phyloP scores from a whole-genome alignment of 23 red algal genomes.

The Gracilaria caudata region DNA sequence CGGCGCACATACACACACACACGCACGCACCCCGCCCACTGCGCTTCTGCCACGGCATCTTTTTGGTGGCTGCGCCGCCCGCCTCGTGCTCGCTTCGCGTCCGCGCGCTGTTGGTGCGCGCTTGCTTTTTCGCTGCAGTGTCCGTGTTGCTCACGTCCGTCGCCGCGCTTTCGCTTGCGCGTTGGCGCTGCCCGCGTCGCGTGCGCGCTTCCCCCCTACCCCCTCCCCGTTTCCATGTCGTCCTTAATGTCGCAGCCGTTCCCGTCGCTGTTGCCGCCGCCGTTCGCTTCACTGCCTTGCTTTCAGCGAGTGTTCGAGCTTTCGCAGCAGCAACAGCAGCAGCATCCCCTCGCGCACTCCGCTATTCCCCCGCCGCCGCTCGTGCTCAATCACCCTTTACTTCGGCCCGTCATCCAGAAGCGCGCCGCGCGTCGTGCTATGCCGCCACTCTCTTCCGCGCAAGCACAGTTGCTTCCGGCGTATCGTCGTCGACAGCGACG shows the following conservation, averaged over 20 bases:
- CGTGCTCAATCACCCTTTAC: neutral
- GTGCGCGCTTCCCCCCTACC: neutral
- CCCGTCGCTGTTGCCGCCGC: neutral
- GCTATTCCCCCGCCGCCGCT: neutral
- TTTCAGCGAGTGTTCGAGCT: neutral
- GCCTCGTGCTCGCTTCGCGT: too few relatives aligned
- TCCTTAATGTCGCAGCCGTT: slow-evolving; percentile 3
- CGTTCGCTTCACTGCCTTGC: neutral
- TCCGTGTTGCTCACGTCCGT: neutral
- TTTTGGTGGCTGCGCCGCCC: neutral
- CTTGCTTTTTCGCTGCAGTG: neutral
- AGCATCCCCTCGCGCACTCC: neutral
- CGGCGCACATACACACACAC: too few relatives aligned
- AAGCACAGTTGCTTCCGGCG: neutral
- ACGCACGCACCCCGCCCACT: neutral
- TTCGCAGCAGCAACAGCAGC: too few relatives aligned
- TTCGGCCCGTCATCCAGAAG: neutral
- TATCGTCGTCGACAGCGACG: neutral
- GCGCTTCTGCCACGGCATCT: neutral
- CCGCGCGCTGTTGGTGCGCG: neutral
- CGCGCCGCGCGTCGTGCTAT: neutral
- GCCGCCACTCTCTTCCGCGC: neutral
- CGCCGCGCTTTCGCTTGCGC: neutral
- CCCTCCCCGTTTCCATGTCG: neutral
- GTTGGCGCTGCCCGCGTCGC: slow-evolving; percentile 9